Evolutionary conservation across 2,329 filamentous ascomycete species (phyloP), one percentile per base, ranked within the genome.

Genomic region (Talaromyces verruculosus): DNA sequence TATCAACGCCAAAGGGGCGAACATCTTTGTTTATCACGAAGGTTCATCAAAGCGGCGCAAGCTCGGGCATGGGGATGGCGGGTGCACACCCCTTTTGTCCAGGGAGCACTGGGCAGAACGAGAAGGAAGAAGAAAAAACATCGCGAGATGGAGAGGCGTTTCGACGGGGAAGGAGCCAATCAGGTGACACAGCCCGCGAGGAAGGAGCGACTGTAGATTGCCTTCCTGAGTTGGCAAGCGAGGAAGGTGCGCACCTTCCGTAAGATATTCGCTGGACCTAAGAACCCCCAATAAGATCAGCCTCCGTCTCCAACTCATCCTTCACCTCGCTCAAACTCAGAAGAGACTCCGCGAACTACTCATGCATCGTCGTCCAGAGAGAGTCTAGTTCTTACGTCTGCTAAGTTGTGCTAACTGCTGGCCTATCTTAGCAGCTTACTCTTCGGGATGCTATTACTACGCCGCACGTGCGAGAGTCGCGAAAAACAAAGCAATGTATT

Each of bases 161-260:
- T 41, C 13, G 57, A 60, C 13, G 28, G 8, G 25, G 15, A 22
- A 39, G 5, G 57, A 60, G 57, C 57, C 57, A 60, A 60, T 60
- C 57, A 45, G 57, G 39, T 30, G 37, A 28, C 22, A 28, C 22
- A 28, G 39, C 3, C 22, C 43, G 57, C 39, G 57, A 60, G 57
- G 57, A 60, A 60, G 57, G 57, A 60, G 57, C 37, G 57, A 60
- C 39, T 45, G 37, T 60, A 60, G 57, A 60, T 60, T 60, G 17
- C 57, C 57, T 60, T 60, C 57, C 57, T 30, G 57, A 60, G 57
- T 60, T 60, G 57, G 57, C 39, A 60, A 33, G n/a, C 30, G 11
- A 57, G 33, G 53, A 25, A 17, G 33, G 53, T 3, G 53, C 53
- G 53, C n/a, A n/a, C 33, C 33, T 57, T 39, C 53, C 53, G 30